Conservation (phyloP, 163 green algal genomes). For the Coccomyxa subellipsoidea region DNA sequence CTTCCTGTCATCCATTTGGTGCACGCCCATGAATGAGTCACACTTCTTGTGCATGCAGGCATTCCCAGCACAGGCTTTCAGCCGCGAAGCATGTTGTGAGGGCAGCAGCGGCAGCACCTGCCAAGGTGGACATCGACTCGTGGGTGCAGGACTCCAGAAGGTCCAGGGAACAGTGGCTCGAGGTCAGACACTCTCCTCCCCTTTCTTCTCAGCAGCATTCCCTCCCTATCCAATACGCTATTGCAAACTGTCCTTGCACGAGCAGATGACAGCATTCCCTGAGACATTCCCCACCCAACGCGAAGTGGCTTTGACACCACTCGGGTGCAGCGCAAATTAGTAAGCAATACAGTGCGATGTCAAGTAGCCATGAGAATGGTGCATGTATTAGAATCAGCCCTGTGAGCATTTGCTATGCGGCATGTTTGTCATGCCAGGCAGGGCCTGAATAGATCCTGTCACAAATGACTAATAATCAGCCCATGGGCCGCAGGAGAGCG, state of each 20-base stretch:
- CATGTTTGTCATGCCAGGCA: conserved; percentile 14
- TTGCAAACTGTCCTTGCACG: neutral
- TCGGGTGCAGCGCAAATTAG: no score
- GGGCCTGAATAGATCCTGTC: no score
- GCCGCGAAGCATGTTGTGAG: neutral
- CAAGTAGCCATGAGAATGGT: no score
- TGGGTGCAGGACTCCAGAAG: neutral
- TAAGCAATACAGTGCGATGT: no score
- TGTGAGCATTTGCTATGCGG: no score
- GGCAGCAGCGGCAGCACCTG: neutral
- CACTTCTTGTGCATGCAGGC: neutral
- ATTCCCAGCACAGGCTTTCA: neutral
- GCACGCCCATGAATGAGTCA: no score
- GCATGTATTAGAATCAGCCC: no score
- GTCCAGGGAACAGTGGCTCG: neutral
- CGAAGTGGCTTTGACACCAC: neutral
- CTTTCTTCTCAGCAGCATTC: neutral
- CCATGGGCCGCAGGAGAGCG: conserved; percentile 54
- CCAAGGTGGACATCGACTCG: neutral
- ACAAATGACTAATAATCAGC: no score
- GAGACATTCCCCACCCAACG: neutral
- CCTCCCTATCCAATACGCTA: neutral
- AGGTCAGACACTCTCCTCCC: neutral
- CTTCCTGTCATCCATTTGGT: no score
- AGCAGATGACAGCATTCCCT: neutral